These are phyloP conservation scores for Dactylellina cionopaga DNA, from an alignment of 2,329 filamentous ascomycete genomes.

Conservation along the genomic window DNA sequence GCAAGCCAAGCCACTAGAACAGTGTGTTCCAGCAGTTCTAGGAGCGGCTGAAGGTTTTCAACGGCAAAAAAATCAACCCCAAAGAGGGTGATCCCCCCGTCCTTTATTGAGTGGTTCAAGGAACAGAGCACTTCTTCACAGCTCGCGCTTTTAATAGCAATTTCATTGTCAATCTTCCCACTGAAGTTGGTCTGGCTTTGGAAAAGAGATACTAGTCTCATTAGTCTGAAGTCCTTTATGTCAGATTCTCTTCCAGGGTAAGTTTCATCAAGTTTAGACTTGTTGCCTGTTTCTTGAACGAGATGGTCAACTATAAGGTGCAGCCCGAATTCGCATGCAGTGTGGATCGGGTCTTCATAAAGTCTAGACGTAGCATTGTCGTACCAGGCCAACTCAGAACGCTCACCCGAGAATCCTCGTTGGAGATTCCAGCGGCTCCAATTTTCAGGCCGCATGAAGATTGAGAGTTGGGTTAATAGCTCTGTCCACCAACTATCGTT, in stretches of 20 bases:
- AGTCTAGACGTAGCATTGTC: not conserved
- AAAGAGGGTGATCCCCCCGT: not conserved
- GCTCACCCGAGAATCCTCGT: not conserved
- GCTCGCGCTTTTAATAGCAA: not conserved
- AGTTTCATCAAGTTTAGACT: not conserved
- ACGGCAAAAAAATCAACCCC: not conserved
- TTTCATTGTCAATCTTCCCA: not conserved
- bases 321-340: conserved; percentile 8
- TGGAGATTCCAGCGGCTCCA: conserved; percentile 30
- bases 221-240: not conserved
- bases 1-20: conserved; percentile 1
- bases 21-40: not conserved
- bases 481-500: conserved; percentile 44
- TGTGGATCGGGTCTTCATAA: conserved; percentile 21
- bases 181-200: not conserved
- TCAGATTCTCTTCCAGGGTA: not conserved
- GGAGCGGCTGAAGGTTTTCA: not conserved
- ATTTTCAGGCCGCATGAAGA: conserved; percentile 34
- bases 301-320: conserved; percentile 24
- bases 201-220: not conserved
- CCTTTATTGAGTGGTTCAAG: not conserved
- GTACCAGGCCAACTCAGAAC: not conserved
- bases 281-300: not conserved
- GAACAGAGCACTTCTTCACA: too few relatives aligned
- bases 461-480: conserved; percentile 23